Conservation (phyloP, 129 eudicot genomes). For the Escallonia herrerae region DNA sequence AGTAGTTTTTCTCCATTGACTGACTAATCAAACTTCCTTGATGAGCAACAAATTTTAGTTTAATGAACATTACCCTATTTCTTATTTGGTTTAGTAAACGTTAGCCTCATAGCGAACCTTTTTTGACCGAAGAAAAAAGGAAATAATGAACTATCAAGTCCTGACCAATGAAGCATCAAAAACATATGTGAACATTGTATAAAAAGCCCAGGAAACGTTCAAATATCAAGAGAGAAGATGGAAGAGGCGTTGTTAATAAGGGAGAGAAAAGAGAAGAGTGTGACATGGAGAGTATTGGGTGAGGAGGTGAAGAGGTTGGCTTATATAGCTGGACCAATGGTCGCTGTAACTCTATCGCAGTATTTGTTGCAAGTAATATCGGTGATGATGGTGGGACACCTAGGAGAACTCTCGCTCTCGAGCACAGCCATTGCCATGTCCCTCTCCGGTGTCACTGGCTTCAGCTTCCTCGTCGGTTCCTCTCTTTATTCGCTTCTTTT, state of each 20-base stretch:
- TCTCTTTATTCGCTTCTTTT: background rate
- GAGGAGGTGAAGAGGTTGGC: slow-evolving; percentile 45
- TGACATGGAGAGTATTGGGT: slow-evolving; percentile 31
- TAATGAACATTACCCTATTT: too few species aligned
- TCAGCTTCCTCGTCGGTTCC: slow-evolving; percentile 50
- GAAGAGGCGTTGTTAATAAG: slow-evolving; percentile 19
- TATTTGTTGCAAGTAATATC: slow-evolving; percentile 49
- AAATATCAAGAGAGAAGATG: background rate
- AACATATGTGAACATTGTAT: too few species aligned
- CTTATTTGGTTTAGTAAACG: too few species aligned
- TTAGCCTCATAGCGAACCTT: too few species aligned
- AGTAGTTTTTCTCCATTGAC: too few species aligned
- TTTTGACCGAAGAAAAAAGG: too few species aligned
- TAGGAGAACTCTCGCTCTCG: slow-evolving; percentile 60
- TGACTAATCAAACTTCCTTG: too few species aligned
- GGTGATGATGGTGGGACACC: slow-evolving; percentile 71
- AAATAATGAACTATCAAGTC: too few species aligned
- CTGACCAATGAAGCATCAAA: too few species aligned
- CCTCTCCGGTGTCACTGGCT: slow-evolving; percentile 62
- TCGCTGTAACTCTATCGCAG: slow-evolving; percentile 48
- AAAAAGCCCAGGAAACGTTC: too few species aligned
- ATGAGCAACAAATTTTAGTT: too few species aligned
- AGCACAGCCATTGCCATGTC: slow-evolving; percentile 72
- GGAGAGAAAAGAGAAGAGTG: slow-evolving; percentile 1
- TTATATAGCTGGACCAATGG: slow-evolving; percentile 70